Percentiles rank a stretch among this genome's conserved stretches.
Conservation (phyloP, 1,284 basidiomycete genomes). For the Cryptococcus sp. region DNA sequence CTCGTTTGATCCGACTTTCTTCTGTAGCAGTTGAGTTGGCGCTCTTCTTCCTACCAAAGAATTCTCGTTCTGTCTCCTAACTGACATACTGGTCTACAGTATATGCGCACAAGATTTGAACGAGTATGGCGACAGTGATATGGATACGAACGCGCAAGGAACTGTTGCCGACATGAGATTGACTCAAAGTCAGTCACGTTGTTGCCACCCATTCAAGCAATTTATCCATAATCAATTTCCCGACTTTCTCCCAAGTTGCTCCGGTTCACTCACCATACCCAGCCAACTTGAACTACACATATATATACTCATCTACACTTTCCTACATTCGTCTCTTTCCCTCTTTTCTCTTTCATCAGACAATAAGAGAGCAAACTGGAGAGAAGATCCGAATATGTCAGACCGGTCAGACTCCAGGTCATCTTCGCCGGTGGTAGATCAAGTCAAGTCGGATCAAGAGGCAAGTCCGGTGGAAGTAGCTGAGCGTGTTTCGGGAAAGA, state of each 20-base stretch:
- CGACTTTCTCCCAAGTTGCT: neutral
- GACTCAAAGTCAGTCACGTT: neutral
- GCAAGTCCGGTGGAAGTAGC: conserved; percentile 1
- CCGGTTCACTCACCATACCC: neutral
- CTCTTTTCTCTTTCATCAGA: neutral
- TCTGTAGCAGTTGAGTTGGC: neutral
- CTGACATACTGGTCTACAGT: conserved; percentile 5
- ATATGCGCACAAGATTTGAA: neutral
- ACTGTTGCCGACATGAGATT: neutral
- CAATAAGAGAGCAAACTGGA: neutral
- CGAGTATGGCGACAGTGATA: too few relatives aligned
- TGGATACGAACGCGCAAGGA: too few relatives aligned
- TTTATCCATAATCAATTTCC: neutral
- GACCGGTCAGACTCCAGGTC: neutral
- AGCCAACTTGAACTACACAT: neutral
- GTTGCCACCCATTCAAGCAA: neutral
- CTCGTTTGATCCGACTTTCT: neutral
- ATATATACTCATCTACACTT: neutral
- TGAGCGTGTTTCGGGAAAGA: conserved; percentile 18
- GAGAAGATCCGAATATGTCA: conserved; percentile 1
- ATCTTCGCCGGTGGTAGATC: neutral
- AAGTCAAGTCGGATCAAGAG: neutral
- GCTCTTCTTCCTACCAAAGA: neutral
- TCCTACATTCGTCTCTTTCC: neutral
- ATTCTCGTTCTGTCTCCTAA: conserved; percentile 16